Percentiles rank a stretch among this genome's conserved stretches.
Conservation (phyloP, 371 early-diverging fungal genomes). For the Syncephalastrum contaminatum region DNA sequence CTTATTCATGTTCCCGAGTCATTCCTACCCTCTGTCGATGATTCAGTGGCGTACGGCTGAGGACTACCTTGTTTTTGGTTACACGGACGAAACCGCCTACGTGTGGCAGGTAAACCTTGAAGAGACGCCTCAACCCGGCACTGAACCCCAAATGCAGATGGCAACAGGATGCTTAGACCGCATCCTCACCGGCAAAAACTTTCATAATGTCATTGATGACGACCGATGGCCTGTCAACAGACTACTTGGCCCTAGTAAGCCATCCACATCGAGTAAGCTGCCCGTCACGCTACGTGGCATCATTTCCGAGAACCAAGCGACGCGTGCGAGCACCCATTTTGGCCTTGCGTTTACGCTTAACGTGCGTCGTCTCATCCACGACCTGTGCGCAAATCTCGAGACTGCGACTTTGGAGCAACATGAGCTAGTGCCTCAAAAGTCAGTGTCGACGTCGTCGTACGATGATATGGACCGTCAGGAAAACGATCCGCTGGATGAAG, state of each 20-base stretch:
- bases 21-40: conserved; percentile 46
- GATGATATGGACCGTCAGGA: conserved; percentile 31
- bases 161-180: conserved; percentile 78
- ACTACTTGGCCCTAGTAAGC: conserved; percentile 19
- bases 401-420: too few species aligned
- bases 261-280: conserved; percentile 19
- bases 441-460: conserved; percentile 31
- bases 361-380: conserved; percentile 42
- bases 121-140: too few species aligned
- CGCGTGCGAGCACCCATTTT: conserved; percentile 15
- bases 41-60: conserved; percentile 74
- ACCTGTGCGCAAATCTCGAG: conserved; percentile 24
- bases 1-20: conserved; percentile 62
- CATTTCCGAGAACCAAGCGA: conserved; percentile 27
- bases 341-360: conserved; percentile 43
- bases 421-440: conserved; percentile 19
- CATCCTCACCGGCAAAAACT: conserved; percentile 54
- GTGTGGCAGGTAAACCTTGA: conserved; percentile 73
- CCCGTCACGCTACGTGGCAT: conserved; percentile 28
- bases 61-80: conserved; percentile 66
- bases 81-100: conserved; percentile 61
- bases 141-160: conserved; percentile 38
- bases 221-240: conserved; percentile 52
- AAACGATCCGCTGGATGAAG: conserved; percentile 36
- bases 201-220: conserved; percentile 60